Conservation (phyloP, 768 basidiomycete genomes). For the Leccinum arenicola region DNA sequence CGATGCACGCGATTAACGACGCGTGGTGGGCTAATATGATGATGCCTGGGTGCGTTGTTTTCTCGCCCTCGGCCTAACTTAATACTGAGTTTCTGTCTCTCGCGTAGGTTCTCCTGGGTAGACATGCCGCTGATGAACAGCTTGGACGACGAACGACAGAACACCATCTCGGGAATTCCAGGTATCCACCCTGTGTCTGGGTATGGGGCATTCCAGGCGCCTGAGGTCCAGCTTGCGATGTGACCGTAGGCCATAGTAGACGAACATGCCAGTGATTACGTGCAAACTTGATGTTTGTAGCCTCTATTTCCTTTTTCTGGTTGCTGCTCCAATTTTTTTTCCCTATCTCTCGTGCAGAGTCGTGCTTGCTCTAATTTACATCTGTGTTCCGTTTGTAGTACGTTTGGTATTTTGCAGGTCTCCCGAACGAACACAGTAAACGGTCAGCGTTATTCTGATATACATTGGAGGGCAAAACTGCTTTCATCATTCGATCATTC, state of each 20-base stretch:
- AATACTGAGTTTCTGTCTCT: neutral
- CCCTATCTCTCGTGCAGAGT: neutral
- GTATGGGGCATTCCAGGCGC: slow-evolving; percentile 18
- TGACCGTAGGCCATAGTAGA: slow-evolving; percentile 1
- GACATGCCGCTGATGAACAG: slow-evolving; percentile 26
- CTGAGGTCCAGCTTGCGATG: slow-evolving; percentile 26
- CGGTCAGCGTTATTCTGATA: too few relatives aligned
- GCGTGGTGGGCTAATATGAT: slow-evolving; percentile 78
- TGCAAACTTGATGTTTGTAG: neutral
- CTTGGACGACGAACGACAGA: slow-evolving; percentile 15
- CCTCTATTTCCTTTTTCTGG: neutral
- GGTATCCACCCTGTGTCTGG: slow-evolving; percentile 19
- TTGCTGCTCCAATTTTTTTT: neutral
- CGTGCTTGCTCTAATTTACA: neutral
- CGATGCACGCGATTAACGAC: slow-evolving; percentile 71
- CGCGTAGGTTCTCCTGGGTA: slow-evolving; percentile 32
- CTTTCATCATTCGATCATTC: too few relatives aligned
- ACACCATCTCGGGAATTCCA: slow-evolving; percentile 12
- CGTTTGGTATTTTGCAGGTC: too few relatives aligned
- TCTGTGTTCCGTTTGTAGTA: neutral
- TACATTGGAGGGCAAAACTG: too few relatives aligned
- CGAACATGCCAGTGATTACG: neutral
- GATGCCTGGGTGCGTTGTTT: slow-evolving; percentile 63
- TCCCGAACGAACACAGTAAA: too few relatives aligned
- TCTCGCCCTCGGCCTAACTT: too few relatives aligned